Evolutionary conservation across 1,284 basidiomycete species (phyloP).

Genomic region (Irpex sp.): DNA sequence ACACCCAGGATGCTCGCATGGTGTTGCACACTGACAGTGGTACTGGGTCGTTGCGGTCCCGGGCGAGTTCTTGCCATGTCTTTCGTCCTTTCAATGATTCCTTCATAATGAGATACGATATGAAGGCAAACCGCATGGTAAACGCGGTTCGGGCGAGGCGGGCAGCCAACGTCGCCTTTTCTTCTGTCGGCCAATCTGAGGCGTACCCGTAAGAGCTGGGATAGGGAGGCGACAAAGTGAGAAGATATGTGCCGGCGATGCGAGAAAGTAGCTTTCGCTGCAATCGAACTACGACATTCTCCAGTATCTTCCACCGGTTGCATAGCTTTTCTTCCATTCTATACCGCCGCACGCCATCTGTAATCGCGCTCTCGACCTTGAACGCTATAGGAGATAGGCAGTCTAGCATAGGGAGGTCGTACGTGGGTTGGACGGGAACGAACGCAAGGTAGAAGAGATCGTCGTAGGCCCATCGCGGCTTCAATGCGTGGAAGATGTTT

Average conservation of each 20-base stretch:
- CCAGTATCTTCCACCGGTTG: background rate
- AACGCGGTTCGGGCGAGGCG: background rate
- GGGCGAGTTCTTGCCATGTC: too few relatives aligned
- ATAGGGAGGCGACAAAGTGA: background rate
- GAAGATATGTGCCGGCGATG: background rate
- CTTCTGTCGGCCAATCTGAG: background rate
- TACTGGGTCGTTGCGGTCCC: background rate
- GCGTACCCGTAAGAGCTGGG: background rate
- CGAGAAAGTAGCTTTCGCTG: background rate
- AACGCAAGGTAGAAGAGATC: background rate
- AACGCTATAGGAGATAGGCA: background rate
- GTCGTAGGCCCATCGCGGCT: background rate
- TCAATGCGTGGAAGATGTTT: background rate
- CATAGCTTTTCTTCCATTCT: background rate
- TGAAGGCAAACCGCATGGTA: background rate
- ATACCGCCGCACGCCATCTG: background rate
- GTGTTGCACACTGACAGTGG: background rate
- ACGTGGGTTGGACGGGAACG: background rate
- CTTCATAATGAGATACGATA: background rate
- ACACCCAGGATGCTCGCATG: background rate
- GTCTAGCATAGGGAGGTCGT: background rate
- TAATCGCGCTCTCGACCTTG: background rate
- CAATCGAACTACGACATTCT: background rate
- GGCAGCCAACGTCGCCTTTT: background rate
- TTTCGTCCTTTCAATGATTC: background rate